These are phyloP conservation scores for Lojkania enalia DNA, from an alignment of 2,329 filamentous ascomycete species.

Conservation along the genomic window DNA sequence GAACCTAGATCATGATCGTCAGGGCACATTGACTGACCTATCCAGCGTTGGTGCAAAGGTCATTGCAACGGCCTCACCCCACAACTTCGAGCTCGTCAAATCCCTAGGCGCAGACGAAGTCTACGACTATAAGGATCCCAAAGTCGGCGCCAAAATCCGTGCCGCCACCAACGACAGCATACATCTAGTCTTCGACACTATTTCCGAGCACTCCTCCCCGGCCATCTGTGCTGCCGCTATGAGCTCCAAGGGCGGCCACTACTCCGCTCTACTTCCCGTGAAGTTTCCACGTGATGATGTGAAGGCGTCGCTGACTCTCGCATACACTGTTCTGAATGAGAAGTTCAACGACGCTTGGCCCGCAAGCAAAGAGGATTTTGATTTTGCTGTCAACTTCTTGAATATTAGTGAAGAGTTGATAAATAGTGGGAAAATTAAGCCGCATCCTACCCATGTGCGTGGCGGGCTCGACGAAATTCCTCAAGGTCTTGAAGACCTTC, in stretches of 20 bases:
- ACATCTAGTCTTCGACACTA: conserved; percentile 54
- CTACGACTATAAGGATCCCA: conserved; percentile 56
- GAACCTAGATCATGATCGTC: background rate
- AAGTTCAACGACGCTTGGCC: conserved; percentile 36
- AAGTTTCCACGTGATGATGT: conserved; percentile 49
- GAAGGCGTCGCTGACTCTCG: conserved; percentile 48
- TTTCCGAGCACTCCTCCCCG: conserved; percentile 45
- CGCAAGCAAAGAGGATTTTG: conserved; percentile 27
- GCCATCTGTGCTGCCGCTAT: conserved; percentile 49
- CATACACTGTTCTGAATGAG: conserved; percentile 50
- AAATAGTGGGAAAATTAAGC: conserved; percentile 33
- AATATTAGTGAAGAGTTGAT: conserved; percentile 17
- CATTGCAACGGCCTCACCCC: conserved; percentile 52
- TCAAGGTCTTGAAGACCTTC: conserved; percentile 37
- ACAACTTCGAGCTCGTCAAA: conserved; percentile 54
- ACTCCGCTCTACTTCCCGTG: conserved; percentile 46
- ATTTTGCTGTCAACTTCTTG: conserved; percentile 23
- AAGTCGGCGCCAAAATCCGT: conserved; percentile 52
- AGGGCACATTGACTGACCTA: conserved; percentile 45
- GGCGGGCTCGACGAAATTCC: conserved; percentile 36
- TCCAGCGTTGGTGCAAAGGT: conserved; percentile 39
- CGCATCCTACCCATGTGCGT: conserved; percentile 34
- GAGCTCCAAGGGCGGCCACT: conserved; percentile 36
- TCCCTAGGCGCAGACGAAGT: conserved; percentile 52
- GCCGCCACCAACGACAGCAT: conserved; percentile 51